Evolutionary conservation across 306 rosid genomes (phyloP).

Genomic region (Ceratonia siliqua): DNA sequence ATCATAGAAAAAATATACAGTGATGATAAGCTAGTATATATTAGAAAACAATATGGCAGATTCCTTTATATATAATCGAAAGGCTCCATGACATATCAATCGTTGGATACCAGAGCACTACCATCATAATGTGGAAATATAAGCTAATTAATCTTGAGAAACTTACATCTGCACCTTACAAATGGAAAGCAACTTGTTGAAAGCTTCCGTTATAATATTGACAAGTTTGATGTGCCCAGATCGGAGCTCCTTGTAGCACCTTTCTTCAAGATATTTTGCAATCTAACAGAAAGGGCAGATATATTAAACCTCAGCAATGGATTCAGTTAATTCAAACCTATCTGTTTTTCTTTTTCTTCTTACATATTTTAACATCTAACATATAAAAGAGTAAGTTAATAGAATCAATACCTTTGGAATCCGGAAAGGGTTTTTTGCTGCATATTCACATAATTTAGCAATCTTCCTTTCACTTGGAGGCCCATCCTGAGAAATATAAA

Average conservation of each 20-base stretch:
- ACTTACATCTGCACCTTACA: slow-evolving; percentile 98
- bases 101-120: not conserved
- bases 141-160: slow-evolving; percentile 24
- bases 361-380: not conserved
- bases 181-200: slow-evolving; percentile 76
- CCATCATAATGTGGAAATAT: slow-evolving; percentile 14
- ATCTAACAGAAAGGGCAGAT: slow-evolving; percentile 52
- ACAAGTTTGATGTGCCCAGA: slow-evolving; percentile 65
- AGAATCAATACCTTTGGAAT: slow-evolving; percentile 77
- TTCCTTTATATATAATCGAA: not conserved
- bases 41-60: not conserved
- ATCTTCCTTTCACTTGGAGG: slow-evolving; percentile 84
- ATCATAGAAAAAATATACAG: not conserved
- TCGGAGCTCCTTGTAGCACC: slow-evolving; percentile 87
- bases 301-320: slow-evolving; percentile 33
- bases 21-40: not conserved
- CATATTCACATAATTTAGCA: slow-evolving; percentile 89
- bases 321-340: slow-evolving; percentile 12
- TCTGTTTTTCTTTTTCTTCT: not conserved
- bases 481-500: slow-evolving; percentile 62
- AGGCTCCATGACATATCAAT: not conserved
- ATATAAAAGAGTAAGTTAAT: slow-evolving; percentile 3
- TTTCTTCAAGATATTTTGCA: slow-evolving; percentile 91
- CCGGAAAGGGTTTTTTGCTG: slow-evolving; percentile 82
- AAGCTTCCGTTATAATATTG: slow-evolving; percentile 63